phyloP scores from a whole-genome alignment of 2,329 filamentous ascomycete genomes.

The Aureobasidium lini region DNA sequence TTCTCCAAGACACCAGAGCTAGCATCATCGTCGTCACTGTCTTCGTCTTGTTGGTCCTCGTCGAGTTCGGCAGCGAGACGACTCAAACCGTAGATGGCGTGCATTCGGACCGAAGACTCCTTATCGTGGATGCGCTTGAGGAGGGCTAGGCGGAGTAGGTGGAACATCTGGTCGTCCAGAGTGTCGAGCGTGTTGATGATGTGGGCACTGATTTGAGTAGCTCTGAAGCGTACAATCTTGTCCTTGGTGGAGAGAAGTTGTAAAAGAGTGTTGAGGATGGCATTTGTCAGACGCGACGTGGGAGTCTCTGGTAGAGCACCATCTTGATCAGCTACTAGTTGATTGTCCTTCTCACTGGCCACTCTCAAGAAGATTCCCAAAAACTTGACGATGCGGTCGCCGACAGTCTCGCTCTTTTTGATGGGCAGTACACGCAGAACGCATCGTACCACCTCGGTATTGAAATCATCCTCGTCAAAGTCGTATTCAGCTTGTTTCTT shows the following conservation, averaged over 20 bases:
- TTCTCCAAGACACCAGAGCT: conserved; percentile 69
- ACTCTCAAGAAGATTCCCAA: conserved; percentile 78
- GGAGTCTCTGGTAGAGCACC: conserved; percentile 73
- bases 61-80: conserved; percentile 67
- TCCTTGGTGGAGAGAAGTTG: conserved; percentile 81
- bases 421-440: conserved; percentile 74
- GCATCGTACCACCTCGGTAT: conserved; percentile 75
- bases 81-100: conserved; percentile 85
- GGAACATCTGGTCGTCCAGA: conserved; percentile 86
- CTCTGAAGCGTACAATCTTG: conserved; percentile 82
- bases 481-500: conserved; percentile 52
- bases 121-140: conserved; percentile 87
- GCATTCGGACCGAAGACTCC: conserved; percentile 82
- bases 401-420: conserved; percentile 84
- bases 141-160: conserved; percentile 69
- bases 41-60: conserved; percentile 53
- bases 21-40: conserved; percentile 58
- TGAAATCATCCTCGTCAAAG: conserved; percentile 81
- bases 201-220: conserved; percentile 83
- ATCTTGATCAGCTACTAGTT: conserved; percentile 55
- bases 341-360: conserved; percentile 58
- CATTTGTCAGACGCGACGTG: conserved; percentile 67
- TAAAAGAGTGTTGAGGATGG: conserved; percentile 65
- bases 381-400: conserved; percentile 79
- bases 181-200: conserved; percentile 88